Conservation (phyloP, 1,284 basidiomycete genomes). For the Sanghuangporus baumii region DNA sequence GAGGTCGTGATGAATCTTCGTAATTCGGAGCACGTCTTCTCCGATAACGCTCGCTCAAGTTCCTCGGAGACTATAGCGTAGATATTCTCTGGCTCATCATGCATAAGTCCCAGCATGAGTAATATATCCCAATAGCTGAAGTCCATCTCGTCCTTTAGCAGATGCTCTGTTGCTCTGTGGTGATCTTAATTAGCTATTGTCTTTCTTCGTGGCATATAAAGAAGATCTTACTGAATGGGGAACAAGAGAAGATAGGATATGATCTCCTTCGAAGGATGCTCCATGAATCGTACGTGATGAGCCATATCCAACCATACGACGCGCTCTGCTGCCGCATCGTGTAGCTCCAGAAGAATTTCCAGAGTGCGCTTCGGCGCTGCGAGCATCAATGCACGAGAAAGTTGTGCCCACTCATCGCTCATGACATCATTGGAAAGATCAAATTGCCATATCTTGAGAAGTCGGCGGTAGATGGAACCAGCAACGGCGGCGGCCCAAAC, state of each 20-base stretch:
- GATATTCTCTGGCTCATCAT: not conserved
- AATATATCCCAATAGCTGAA: not conserved
- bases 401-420: conserved; percentile 2
- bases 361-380: conserved; percentile 2
- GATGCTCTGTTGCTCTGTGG: not conserved
- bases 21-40: not conserved
- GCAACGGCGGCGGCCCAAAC: conserved; percentile 1
- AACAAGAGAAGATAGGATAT: not conserved
- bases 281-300: not conserved
- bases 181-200: not conserved
- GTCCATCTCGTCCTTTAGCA: not conserved
- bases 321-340: not conserved
- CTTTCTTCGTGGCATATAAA: not conserved
- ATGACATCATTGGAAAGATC: not conserved
- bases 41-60: not conserved
- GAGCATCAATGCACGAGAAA: not conserved
- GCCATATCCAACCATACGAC: conserved; percentile 12
- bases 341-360: not conserved
- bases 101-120: not conserved
- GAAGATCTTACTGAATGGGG: not conserved
- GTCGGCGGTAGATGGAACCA: not conserved
- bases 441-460: conserved; percentile 1
- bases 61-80: not conserved
- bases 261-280: conserved; percentile 1
- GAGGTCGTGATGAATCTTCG: not conserved